Evolutionary conservation across 2,329 filamentous ascomycete genomes (phyloP), one percentile per base, ranked within the genome.

Genomic region (Aspergillus viridinutans): DNA sequence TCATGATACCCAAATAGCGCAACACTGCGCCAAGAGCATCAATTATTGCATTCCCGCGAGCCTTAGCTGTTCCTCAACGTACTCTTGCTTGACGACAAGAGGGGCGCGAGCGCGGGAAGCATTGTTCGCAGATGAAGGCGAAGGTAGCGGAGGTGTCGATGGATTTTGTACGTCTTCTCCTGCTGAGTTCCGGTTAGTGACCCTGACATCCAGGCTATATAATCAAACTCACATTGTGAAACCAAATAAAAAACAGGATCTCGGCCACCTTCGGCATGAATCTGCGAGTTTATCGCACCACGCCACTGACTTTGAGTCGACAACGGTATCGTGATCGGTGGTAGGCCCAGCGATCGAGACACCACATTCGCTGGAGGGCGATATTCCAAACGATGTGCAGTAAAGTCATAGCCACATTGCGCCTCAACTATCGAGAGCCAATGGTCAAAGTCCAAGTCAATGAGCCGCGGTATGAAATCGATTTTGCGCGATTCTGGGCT

Each of bases 41-140:
- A 17, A 23, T 23, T 17, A 47, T 26, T 23, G 43, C 43, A 47
- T 25, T 14, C 43, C 23, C 14, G 43, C 5, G 12, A 47, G 21
- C 3, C 43, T 47, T 8, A 47, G 12, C 7, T 26, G 85, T 17
- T 54, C 29, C 29, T 54, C 52, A 9, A 49, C 52, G 21, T 54
- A 54, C 23, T 54, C 52, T 42, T 49, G 52, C 45, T 54, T 54
- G 23, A 53, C 26, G 5, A 42, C 20, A 28, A 42, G 29, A 52
- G 35, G 35, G 7, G 42, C 6, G 17, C 32, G 42, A 32, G 10
- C n/a, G 20, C 20, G n/a, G 26, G 51, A 47, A 53, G 5, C 28
- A 35, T 48, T 25, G 29, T 23, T 32, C 17, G 23, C 42, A 32
- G 43, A 21, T 28, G 17, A 49, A 8, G 12, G 17, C 3, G 32